Base-by-base conservation (phyloP, 2,329 filamentous ascomycete species). In the Nectriaceae sp. region DNA sequence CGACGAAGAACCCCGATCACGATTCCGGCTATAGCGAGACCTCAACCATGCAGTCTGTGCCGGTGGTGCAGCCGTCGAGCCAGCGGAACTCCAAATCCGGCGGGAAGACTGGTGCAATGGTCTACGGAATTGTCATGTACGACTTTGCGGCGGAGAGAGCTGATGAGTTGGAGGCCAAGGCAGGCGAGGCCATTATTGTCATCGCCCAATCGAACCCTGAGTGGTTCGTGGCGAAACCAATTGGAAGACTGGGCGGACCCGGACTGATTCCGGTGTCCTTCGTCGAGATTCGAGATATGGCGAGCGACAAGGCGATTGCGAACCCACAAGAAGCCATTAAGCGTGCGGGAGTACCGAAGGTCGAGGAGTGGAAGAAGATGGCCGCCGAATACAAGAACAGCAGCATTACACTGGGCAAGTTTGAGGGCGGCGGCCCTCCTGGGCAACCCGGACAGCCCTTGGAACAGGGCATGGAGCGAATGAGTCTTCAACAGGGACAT, bases 291-390 rank as follows among this genome's bases (percentile, higher is more conserved):
- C 82, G 90, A 67, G 94, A 97, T 69, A 96, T 97, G 88, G 83
- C 85, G 4, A 91, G 89, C 1, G 91, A 93, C 42, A 83, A 89
- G 58, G 81, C 92, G 1, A 90, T 97, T 1, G 70, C 81, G 16
- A 90, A 97, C 68, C 84, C 93, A 0, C 78, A 89, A 21, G 92
- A 92, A 22, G 93, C 94, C 1, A 90, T 99, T 47, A 83, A 84
- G 61, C 85, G 87, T 60, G 94, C 94, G 2, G 92, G 93, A 18
- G 92, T 99, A 6, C 94, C 94, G 11, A 88, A 87, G 63, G 94
- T 99, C 3, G 94, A 99, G 66, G 94, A 99, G 64, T 99, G 94
- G 94, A 99, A 99, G 77, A 96, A 95, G 74, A 97, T 97, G 90
- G 92, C 94, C 1, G 93, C 93, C 47, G 93, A 97, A 56, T 99